A percentile compares a stretch with the other conserved stretches of the same genome.
These are phyloP conservation scores for Coffea eugenioides DNA, from an alignment of 257 asterid species.

Conservation along the genomic window DNA sequence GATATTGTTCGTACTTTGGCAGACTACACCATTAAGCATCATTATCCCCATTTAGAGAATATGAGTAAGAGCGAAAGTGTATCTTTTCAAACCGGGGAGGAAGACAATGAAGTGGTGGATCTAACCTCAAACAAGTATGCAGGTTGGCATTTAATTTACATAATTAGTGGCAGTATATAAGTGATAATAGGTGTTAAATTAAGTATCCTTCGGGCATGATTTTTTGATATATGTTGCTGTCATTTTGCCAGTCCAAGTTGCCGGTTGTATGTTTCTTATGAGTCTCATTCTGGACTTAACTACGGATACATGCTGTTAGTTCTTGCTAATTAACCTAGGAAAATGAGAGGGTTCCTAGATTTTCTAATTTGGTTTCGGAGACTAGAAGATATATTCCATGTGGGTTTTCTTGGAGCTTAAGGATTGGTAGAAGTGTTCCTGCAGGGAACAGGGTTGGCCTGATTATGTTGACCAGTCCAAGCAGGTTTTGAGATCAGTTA, in stretches of 20 bases:
- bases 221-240: not conserved
- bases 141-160: slow-evolving; percentile 33
- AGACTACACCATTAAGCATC: slow-evolving; percentile 80
- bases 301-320: not conserved
- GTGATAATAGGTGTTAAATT: not conserved
- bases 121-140: slow-evolving; percentile 96
- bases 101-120: slow-evolving; percentile 80
- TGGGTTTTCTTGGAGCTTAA: not conserved
- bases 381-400: not conserved
- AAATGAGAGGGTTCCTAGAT: not conserved
- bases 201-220: not conserved
- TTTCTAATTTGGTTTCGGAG: not conserved
- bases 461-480: not conserved
- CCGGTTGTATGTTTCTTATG: not conserved
- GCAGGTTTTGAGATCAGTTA: no score
- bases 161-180: not conserved
- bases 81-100: slow-evolving; percentile 84
- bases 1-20: slow-evolving; percentile 75
- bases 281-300: not conserved
- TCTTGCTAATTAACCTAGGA: not conserved
- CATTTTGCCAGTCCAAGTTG: not conserved
- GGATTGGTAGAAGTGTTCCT: not conserved
- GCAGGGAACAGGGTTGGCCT: not conserved
- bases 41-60: slow-evolving; percentile 81
- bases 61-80: slow-evolving; percentile 73